These are phyloP conservation scores for Aspergillus fructus DNA, from an alignment of 2,329 filamentous ascomycete genomes.

Conservation along the genomic window DNA sequence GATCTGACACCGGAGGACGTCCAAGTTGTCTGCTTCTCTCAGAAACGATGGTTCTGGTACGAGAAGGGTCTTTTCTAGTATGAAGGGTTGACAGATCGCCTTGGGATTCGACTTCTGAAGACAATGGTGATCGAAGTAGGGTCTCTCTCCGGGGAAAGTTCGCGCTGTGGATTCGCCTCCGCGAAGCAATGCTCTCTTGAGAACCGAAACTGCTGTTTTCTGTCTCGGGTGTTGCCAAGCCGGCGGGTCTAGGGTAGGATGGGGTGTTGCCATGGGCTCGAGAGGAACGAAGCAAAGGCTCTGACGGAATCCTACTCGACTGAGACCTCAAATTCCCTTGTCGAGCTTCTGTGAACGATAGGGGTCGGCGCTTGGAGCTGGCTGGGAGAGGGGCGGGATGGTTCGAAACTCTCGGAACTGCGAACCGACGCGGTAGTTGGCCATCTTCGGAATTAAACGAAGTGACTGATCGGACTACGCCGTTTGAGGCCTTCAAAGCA, in stretches of 20 bases:
- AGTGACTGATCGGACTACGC: constrained; percentile 47
- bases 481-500: constrained; percentile 47
- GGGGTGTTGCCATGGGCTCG: constrained; percentile 29
- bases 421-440: constrained; percentile 27
- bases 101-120: constrained; percentile 29
- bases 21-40: constrained; percentile 19
- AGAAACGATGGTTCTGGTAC: constrained; percentile 12
- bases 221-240: constrained; percentile 43
- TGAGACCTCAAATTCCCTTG: constrained; percentile 42
- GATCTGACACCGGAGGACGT: constrained; percentile 12
- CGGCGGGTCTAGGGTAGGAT: constrained; percentile 30
- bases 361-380: constrained; percentile 47
- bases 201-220: constrained; percentile 32
- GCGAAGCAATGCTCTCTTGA: constrained; percentile 26
- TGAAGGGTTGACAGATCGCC: constrained; percentile 15
- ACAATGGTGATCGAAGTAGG: constrained; percentile 32
- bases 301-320: constrained; percentile 43
- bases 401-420: constrained; percentile 22
- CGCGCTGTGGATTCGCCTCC: constrained; percentile 34
- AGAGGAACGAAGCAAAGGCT: constrained; percentile 50
- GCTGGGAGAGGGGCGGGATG: constrained; percentile 25
- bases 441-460: constrained; percentile 43
- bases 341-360: constrained; percentile 55
- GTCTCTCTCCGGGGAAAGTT: constrained; percentile 33
- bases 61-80: constrained; percentile 20